phyloP scores from a whole-genome alignment of 129 eudicot genomes.

The Flaveria brownii region DNA sequence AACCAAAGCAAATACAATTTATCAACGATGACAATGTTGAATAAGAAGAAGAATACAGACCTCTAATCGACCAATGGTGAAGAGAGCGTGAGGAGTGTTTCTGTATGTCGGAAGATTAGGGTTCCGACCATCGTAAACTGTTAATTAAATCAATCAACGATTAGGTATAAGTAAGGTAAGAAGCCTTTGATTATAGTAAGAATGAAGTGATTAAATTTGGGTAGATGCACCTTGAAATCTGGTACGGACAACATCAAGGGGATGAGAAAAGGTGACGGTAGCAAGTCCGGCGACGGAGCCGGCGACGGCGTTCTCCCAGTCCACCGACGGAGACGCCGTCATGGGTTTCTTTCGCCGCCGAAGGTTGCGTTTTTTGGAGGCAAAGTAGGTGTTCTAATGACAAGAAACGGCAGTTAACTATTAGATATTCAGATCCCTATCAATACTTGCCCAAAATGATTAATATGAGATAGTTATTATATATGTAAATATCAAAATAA shows the following conservation, averaged over 20 bases:
- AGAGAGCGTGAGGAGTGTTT: constrained; percentile 90
- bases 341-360: background rate
- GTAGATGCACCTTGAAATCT: constrained; percentile 71
- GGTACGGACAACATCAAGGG: constrained; percentile 97
- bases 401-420: too few relatives aligned
- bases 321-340: constrained; percentile 43
- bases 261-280: constrained; percentile 83
- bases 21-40: background rate
- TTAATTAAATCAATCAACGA: background rate
- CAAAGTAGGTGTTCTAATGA: too few relatives aligned
- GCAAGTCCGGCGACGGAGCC: constrained; percentile 96
- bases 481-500: too few relatives aligned
- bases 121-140: constrained; percentile 88
- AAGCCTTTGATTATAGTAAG: background rate
- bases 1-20: too few relatives aligned
- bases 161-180: background rate
- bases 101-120: constrained; percentile 65
- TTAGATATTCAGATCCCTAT: too few relatives aligned
- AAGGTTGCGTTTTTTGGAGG: background rate
- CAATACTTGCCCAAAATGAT: too few relatives aligned
- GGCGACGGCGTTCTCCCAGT: constrained; percentile 89
- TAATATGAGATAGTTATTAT: too few relatives aligned
- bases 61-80: constrained; percentile 89
- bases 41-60: constrained; percentile 31
- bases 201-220: background rate